A percentile compares a stretch with the other conserved stretches of the same genome.
These are phyloP conservation scores for Penicillium sp. DNA, from an alignment of 2,329 filamentous ascomycete species.

Conservation along the genomic window DNA sequence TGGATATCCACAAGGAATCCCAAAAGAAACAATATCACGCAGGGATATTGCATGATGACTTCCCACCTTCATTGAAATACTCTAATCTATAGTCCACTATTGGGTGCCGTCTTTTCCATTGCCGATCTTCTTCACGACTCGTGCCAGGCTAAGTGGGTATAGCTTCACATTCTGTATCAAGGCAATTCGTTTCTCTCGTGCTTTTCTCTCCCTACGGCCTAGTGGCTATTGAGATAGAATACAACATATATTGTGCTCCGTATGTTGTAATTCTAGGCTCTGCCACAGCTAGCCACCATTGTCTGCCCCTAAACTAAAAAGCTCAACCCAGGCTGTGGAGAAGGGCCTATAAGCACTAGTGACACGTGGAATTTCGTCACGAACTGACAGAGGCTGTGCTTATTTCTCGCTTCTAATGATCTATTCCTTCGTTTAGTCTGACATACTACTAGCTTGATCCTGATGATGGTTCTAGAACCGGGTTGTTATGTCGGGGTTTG, in stretches of 20 bases:
- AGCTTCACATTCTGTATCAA: background rate
- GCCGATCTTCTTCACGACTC: slow-evolving; percentile 9
- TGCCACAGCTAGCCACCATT: background rate
- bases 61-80: background rate
- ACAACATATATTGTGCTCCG: background rate
- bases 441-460: background rate
- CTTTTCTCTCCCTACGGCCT: background rate
- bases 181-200: background rate
- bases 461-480: background rate
- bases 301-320: background rate
- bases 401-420: background rate
- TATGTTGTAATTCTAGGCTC: background rate
- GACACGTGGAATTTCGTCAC: slow-evolving; percentile 7
- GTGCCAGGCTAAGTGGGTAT: background rate
- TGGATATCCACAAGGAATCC: background rate
- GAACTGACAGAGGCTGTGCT: slow-evolving; percentile 5
- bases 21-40: no score
- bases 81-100: background rate
- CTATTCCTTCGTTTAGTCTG: background rate
- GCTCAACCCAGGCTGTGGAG: background rate
- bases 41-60: background rate
- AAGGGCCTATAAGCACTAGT: slow-evolving; percentile 2
- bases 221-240: background rate
- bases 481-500: background rate
- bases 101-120: background rate